Evolutionary conservation across 306 rosid species (phyloP).

Genomic region (Spatholobus suberectus): DNA sequence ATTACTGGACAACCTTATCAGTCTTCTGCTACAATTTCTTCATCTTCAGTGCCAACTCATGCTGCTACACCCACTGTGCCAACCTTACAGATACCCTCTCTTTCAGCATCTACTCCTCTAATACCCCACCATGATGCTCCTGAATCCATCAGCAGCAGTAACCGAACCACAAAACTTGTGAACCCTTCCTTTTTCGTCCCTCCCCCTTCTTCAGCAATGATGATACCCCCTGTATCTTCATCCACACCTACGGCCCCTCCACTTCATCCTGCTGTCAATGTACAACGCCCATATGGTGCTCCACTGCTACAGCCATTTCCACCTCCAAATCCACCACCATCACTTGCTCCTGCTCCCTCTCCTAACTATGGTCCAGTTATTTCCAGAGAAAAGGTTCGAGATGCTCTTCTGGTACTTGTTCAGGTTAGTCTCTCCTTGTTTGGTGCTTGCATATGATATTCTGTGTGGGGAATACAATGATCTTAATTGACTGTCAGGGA

Average conservation of each 20-base stretch:
- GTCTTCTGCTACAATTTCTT: constrained; percentile 49
- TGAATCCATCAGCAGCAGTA: constrained; percentile 48
- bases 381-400: constrained; percentile 63
- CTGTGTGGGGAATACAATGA: background rate
- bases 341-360: constrained; percentile 57
- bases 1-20: constrained; percentile 54
- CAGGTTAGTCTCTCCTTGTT: constrained; percentile 59
- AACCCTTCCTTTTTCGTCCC: constrained; percentile 62
- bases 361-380: constrained; percentile 53
- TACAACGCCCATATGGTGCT: constrained; percentile 63
- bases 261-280: constrained; percentile 48
- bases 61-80: constrained; percentile 50
- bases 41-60: constrained; percentile 44
- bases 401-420: constrained; percentile 62
- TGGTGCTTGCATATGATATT: constrained; percentile 25
- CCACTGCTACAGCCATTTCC: constrained; percentile 65
- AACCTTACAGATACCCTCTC: constrained; percentile 53
- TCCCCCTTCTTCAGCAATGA: constrained; percentile 54
- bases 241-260: constrained; percentile 57
- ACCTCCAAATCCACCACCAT: constrained; percentile 63
- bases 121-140: constrained; percentile 49
- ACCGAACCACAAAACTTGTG: constrained; percentile 52
- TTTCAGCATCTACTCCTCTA: constrained; percentile 51
- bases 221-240: constrained; percentile 47
- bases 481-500: background rate